Evolutionary conservation across 129 eudicot genomes (phyloP), one percentile per base, ranked within the genome.

Genomic region (Saussurea involucrata): DNA sequence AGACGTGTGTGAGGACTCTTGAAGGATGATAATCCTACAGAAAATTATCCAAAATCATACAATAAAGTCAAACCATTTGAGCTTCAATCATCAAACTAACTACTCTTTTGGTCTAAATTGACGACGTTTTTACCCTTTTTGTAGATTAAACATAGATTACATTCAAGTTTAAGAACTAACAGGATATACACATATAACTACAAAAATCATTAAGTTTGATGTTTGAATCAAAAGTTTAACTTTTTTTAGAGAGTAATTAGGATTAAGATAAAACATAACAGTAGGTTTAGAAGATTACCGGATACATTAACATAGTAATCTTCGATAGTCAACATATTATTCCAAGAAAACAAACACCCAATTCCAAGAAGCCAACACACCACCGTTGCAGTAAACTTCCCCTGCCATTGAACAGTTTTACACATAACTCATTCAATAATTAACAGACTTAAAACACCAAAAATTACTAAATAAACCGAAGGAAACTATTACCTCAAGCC

Each of bases 351-450:
- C 9, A 85, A 84, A 63, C 90, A 82, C 46, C 94, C 91, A 68
- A 76, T 80, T 66, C 94, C 94, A 27, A 89, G 86, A 84, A 89
- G 82, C 89, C 94, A 89, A 40, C 91, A 89, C 8, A 89, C 79
- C 22, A 84, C 18, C 67, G 67, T 71, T 37, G 94, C 88, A 34
- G 75, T 20, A 63, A 22, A 66, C 73, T 82, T 84, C 6, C 94
- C 91, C 91, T 89, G 86, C 70, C 81, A 64, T 7, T 66, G 18
- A 25, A 36, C 69, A 34, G 37, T n/a, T 42, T 25, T 33, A 67
- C 13, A 49, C 7, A 12, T 0, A 17, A 12, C 2, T 32, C 8
- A 36, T 69, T 69, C 33, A 73, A 57, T 57, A 24, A 46, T n/a
- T n/a, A n/a, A n/a, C n/a, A n/a, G n/a, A n/a, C n/a, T 46, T 20